These are phyloP conservation scores for Alternaria gaisen DNA, from an alignment of 2,329 filamentous ascomycete species.

Conservation along the genomic window DNA sequence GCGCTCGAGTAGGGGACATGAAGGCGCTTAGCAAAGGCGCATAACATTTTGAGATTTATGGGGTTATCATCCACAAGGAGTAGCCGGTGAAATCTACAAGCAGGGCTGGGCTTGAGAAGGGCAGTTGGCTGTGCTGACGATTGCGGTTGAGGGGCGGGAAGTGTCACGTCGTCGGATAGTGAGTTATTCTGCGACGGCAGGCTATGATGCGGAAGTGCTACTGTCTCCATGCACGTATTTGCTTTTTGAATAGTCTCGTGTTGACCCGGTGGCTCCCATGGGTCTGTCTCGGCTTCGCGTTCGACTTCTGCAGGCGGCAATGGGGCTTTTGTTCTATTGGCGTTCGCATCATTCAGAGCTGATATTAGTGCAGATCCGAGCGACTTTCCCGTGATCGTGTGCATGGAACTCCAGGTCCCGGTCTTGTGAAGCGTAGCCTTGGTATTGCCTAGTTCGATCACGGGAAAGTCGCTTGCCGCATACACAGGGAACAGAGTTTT, in stretches of 20 bases:
- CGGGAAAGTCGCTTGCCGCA: background rate
- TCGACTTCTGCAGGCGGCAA: background rate
- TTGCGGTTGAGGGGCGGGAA: background rate
- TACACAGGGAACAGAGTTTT: constrained; percentile 1
- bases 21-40: constrained; percentile 33
- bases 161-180: background rate
- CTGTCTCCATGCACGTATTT: background rate
- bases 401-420: constrained; percentile 1
- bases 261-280: background rate
- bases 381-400: constrained; percentile 7
- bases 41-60: constrained; percentile 45
- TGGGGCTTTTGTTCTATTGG: background rate
- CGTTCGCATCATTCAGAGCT: constrained; percentile 1
- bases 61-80: constrained; percentile 50
- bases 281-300: background rate
- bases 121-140: background rate
- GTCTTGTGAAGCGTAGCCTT: background rate
- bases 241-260: background rate
- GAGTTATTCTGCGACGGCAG: background rate
- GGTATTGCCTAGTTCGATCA: constrained; percentile 7
- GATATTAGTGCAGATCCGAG: constrained; percentile 4
- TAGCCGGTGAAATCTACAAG: constrained; percentile 24
- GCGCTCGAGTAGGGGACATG: constrained; percentile 28
- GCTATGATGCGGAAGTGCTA: background rate
- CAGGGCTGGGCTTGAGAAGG: background rate